Evolutionary conservation across 345 rosid genomes (phyloP), one percentile per base, ranked within the genome.

Genomic region (Litchi chinensis): DNA sequence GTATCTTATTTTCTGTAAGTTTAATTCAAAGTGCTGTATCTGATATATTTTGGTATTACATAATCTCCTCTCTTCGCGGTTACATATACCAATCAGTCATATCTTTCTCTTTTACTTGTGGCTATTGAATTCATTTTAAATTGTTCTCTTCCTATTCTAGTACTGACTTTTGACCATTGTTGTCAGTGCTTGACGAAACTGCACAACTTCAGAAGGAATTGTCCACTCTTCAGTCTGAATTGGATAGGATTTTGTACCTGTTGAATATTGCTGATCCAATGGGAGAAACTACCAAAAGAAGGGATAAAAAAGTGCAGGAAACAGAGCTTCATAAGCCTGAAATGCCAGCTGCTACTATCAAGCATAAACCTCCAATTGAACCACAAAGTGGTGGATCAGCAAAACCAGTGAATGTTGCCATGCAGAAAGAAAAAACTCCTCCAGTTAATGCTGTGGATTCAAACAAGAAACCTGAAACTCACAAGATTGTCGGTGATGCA

Each of bases 211-310:
- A 93, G 80, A 89, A 91, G 82, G 98, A 93, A 83, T 62, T 93
- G 39, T 84, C 92, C 48, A 48, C 86, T 66, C 95, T 91, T 66
- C 93, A 94, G 80, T 85, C 92, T 24, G 95, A 94, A 73, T 73
- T 96, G 62, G 91, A 88, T 81, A 84, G 99, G 83, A 85, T 92
- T 46, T 19, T 84, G 52, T 94, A 88, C 83, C 90, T 96, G 60
- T 82, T 96, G 86, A 96, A 91, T 87, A 84, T 96, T 82, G 94
- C 99, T 76, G 99, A 94, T 66, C 99, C 99, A 41, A 83, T 89
- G 0, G 98, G 97, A 79, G 99, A 89, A 84, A 90, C 92, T 76
- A 87, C 85, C 81, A 89, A 81, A 85, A 89, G 83, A 86, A 92
- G 93, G 80, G 92, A 89, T 26, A 74, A 57, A 26, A 90, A 87